Percentiles rank a stretch among this genome's conserved stretches.
Evolutionary conservation across 305 asterid genomes (phyloP).

Genomic region (Ruellia speciosa): DNA sequence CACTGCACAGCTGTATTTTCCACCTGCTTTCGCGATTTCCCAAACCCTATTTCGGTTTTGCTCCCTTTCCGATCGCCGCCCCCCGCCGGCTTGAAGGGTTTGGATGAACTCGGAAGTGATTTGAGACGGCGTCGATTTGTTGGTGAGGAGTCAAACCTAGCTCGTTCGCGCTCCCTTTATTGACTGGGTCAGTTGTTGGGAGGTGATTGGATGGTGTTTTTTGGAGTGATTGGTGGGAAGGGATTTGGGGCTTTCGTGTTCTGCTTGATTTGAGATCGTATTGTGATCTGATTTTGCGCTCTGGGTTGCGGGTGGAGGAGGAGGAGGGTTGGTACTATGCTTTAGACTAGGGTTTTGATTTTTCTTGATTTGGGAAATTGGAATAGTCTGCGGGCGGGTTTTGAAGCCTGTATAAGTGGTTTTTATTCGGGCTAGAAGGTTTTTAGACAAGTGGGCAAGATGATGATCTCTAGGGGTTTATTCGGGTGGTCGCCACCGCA

Average conservation of each 20-base stretch:
- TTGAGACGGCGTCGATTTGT: background rate
- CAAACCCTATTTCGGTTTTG: background rate
- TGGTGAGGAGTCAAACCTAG: background rate
- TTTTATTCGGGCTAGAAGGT: background rate
- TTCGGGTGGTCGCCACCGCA: constrained; percentile 99
- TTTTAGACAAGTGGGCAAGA: constrained; percentile 23
- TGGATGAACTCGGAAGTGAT: background rate
- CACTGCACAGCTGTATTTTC: background rate
- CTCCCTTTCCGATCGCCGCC: background rate
- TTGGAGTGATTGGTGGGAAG: background rate
- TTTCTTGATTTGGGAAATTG: background rate
- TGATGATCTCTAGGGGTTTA: constrained; percentile 97
- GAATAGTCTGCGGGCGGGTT: background rate
- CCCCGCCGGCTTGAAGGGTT: background rate
- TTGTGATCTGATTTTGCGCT: background rate
- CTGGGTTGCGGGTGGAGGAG: background rate
- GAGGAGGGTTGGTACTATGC: background rate
- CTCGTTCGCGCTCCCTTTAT: background rate
- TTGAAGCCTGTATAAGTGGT: background rate
- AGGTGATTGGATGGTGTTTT: background rate
- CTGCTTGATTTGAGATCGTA: background rate
- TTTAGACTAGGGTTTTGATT: background rate
- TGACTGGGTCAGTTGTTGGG: background rate
- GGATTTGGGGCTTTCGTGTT: background rate
- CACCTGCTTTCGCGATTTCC: background rate